Evolutionary conservation across 73 alveolate genomes (phyloP), one percentile per base, ranked within the genome.

Genomic region (Stentor roeselii): DNA sequence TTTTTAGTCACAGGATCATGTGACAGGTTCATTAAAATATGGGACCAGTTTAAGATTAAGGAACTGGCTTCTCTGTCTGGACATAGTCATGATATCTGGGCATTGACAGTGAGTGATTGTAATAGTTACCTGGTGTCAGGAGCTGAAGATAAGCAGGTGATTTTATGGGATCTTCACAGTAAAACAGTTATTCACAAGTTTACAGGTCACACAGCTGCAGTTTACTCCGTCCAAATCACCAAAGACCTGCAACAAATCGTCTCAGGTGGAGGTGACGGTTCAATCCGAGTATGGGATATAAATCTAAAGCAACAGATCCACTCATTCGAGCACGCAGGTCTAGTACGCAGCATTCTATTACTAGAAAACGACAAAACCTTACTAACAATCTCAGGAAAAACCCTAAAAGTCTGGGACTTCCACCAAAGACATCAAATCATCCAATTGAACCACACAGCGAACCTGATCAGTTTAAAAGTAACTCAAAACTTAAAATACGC

Each of bases 101-200:
- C 67, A 11, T 21, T 50, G 30, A 11, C 67, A 11, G 30, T 50
- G 21, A 50, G 67, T 50, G 21, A 21, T 50, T 6, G 21, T 21
- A 50, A 50, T 21, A 50, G 21, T 11, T 21, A 11, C 21, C 67
- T 50, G 30, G 67, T 50, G 21, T 50, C 67, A 50, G 67, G 67
- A 50, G 67, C 30, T 50, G 67, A 50, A 50, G 67, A 50, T 21
- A 50, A 50, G 67, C 67, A 50, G 21, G 67, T 50, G 67, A 50
- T 50, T 50, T 21, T 50, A 11, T 50, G 67, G 67, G 21, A 50
- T 21, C 67, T 50, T 11, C 6, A 6, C 21, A 50, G 67, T 21
- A 6, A 50, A 11, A 21, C 6, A 50, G 21, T 50, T 11, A 50
- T 50, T 11, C 67, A 50, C 6, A 50, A 50, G 21, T 50, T 50